Evolutionary conservation across 306 rosid species (phyloP), one percentile per base, ranked within the genome.

Genomic region (Myrica gale): DNA sequence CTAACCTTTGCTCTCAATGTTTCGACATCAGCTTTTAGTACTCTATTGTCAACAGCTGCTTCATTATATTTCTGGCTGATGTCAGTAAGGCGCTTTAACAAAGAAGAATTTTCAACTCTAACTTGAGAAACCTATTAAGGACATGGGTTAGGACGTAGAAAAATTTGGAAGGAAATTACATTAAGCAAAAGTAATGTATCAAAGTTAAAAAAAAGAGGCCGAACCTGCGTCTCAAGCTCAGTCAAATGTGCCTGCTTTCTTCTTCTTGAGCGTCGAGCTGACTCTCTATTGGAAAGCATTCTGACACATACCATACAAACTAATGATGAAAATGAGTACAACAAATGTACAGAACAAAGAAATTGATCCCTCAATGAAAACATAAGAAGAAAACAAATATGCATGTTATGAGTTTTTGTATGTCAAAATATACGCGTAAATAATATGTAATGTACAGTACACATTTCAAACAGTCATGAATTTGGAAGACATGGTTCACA

Each of bases 211-310:
- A 60, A 62, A 68, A 7, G 3, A 71, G 37, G 26, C 37, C 68
- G 56, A 26, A 89, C 97, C 96, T 90, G 92, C 44, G 92, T 88
- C 89, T 92, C 97, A 23, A 95, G 97, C 71, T 95, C 98, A 8
- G 85, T 84, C 85, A 95, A 79, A 95, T 95, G 98, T 54, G 98
- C 97, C 84, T 95, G 98, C 82, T 95, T 95, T 90, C 97, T 83
- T 84, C 97, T 79, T 76, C 98, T 90, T 51, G 98, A 95, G 68
- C 98, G 98, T 78, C 98, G 89, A 10, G 98, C 98, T 6, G 98
- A 95, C 82, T 95, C 98, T 83, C 98, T 89, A 72, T 95, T 95
- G 41, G 98, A 95, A 68, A 95, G 96, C 98, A 95, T 95, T 88
- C 98, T 95, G 87, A 68, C 79, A 88, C 74, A 69, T 32, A 72